Percentiles rank a stretch among this genome's conserved stretches.
Evolutionary conservation across 2,329 filamentous ascomycete species (phyloP).

Genomic region (Paraconiothyrium sp.): DNA sequence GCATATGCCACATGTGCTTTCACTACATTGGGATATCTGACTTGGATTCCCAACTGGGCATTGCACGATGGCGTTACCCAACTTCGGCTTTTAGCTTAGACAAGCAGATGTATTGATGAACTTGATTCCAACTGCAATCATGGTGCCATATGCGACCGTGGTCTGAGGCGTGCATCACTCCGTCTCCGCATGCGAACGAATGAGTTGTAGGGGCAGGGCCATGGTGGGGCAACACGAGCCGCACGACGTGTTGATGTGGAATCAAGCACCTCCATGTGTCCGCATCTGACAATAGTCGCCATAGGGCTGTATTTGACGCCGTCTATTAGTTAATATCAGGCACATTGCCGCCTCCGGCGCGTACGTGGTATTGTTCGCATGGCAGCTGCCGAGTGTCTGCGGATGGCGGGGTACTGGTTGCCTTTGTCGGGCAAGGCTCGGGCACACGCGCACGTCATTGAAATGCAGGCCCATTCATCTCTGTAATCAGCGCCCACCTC

Average conservation of each 20-base stretch:
- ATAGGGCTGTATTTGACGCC: not conserved
- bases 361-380: not conserved
- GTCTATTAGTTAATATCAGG: not conserved
- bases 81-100: not conserved
- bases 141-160: not conserved
- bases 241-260: not conserved
- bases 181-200: not conserved
- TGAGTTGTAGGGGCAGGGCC: not conserved
- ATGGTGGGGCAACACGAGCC: constrained; percentile 1
- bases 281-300: not conserved
- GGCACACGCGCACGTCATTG: constrained; percentile 29
- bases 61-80: not conserved
- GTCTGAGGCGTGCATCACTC: not conserved
- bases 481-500: constrained; percentile 24
- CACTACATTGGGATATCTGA: constrained; percentile 12
- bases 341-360: not conserved
- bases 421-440: constrained; percentile 21
- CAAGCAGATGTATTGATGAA: constrained; percentile 2
- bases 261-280: constrained; percentile 1
- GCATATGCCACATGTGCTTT: not conserved
- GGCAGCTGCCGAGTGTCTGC: not conserved
- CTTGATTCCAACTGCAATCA: not conserved
- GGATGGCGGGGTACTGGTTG: constrained; percentile 7
- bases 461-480: constrained; percentile 7
- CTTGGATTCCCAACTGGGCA: not conserved